Base-by-base conservation (phyloP, 768 basidiomycete species). In the Lentinula lateritia region DNA sequence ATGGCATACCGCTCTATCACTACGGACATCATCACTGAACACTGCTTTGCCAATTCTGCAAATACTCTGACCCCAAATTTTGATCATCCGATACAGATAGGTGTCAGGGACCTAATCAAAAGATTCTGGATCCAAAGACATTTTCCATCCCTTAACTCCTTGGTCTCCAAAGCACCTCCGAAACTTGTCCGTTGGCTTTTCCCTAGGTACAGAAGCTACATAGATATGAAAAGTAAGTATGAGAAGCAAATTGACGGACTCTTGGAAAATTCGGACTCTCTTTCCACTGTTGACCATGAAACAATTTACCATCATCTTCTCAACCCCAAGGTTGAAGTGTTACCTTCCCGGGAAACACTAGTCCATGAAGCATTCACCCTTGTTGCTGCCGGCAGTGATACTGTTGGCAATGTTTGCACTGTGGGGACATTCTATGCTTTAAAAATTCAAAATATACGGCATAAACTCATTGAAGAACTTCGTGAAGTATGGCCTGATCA, bases 261-360 rank as follows among this genome's bases (percentile, higher is more conserved):
- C 54, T 54, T 73, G 2, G 62, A 59, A 0, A 61, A 75, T 59
- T 71, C 74, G 0, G 58, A 64, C 0, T 53, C 63, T 13, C 62
- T 78, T 13, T 42, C 63, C 10, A 53, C 67, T 5, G 65, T 67
- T 8, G 70, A 73, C n/a, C 74, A 77, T 43, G 73, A 74, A 36
- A 74, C 69, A 7, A 74, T 77, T 41, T 78, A 74, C 60, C 74
- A 76, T 43, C 70, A 71, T 57, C 61, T 75, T 41, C 32, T 72
- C 4, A 66, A 66, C n/a, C 64, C 62, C 1, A 60, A 63, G 34
- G 32, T 16, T 38, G 50, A 69, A 63, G 61, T 55, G 61, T 55
- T 52, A 35, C 58, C 41, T 6, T 63, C 67, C 18, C 66, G 60
- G 43, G 66, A 57, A 42, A 58, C 64, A 16, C 61, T 73, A 10